A percentile compares a stretch with the other conserved stretches of the same genome.
Conservation (phyloP, 192 early-diverging fungal species). For the Geranomyces variabilis region DNA sequence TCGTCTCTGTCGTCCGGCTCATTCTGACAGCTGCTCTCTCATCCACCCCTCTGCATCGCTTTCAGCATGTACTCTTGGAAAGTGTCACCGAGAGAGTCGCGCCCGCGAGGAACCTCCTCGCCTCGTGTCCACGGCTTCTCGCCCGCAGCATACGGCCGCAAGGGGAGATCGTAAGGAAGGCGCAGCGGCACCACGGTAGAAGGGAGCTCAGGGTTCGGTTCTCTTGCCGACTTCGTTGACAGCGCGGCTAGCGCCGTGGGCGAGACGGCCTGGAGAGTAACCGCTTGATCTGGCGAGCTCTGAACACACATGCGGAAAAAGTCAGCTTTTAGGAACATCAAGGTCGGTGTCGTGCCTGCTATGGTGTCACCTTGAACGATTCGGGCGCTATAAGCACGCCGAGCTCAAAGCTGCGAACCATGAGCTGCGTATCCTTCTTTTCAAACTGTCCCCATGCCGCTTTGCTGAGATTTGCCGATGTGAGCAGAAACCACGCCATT, state of each 20-base stretch:
- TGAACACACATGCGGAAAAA: not conserved
- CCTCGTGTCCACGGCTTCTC: conserved; percentile 44
- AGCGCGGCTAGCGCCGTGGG: not conserved
- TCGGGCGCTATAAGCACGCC: conserved; percentile 63
- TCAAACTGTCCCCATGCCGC: conserved; percentile 72
- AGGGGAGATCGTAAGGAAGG: conserved; percentile 65
- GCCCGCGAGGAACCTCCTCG: conserved; percentile 19
- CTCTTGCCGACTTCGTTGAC: not conserved
- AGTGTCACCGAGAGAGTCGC: too few species aligned
- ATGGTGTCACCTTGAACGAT: conserved; percentile 56
- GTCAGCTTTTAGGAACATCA: not conserved
- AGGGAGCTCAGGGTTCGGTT: not conserved
- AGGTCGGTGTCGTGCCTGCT: not conserved
- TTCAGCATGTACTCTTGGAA: too few species aligned
- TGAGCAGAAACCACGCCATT: conserved; percentile 47
- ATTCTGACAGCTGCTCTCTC: too few species aligned
- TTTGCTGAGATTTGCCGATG: conserved; percentile 60
- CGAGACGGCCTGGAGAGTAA: conserved; percentile 21
- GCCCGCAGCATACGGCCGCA: conserved; percentile 49
- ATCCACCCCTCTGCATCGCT: too few species aligned
- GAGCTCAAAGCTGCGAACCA: conserved; percentile 68
- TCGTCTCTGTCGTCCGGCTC: too few species aligned
- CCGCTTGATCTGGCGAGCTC: not conserved
- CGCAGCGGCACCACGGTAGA: conserved; percentile 51
- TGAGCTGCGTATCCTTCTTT: conserved; percentile 54